phyloP scores from a whole-genome alignment of 768 basidiomycete species.

The Agaricus subrufescens region DNA sequence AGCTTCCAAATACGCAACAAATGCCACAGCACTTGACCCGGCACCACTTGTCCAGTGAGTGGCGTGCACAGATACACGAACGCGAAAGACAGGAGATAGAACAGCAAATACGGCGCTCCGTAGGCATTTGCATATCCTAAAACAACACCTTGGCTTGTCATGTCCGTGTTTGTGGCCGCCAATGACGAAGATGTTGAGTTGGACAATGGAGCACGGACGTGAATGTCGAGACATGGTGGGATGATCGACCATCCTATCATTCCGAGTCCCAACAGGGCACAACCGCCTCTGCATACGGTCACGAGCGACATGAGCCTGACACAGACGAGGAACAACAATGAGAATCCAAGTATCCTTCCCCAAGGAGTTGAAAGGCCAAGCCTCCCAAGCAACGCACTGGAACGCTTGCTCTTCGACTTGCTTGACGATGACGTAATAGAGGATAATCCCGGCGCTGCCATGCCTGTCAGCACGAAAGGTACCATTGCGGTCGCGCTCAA shows the following conservation, averaged over 20 bases:
- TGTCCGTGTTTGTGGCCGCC: slow-evolving; percentile 16
- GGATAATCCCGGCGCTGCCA: slow-evolving; percentile 23
- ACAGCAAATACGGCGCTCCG: slow-evolving; percentile 83
- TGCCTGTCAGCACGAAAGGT: slow-evolving; percentile 54
- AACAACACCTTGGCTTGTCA: slow-evolving; percentile 41
- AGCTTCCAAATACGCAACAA: slow-evolving; percentile 77
- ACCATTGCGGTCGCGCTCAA: slow-evolving; percentile 63
- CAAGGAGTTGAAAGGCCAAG: slow-evolving; percentile 58
- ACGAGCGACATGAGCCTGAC: slow-evolving; percentile 75
- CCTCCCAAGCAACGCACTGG: neutral
- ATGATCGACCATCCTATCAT: slow-evolving; percentile 66
- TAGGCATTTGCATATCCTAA: slow-evolving; percentile 88
- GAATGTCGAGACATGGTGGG: slow-evolving; percentile 72
- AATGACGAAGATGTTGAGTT: neutral
- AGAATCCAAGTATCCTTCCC: slow-evolving; percentile 72
- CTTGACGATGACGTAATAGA: neutral
- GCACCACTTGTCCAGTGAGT: slow-evolving; percentile 76
- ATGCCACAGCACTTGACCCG: slow-evolving; percentile 60
- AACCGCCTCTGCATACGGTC: slow-evolving; percentile 72
- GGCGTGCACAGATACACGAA: slow-evolving; percentile 66
- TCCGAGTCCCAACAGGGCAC: slow-evolving; percentile 46
- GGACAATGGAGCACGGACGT: slow-evolving; percentile 14
- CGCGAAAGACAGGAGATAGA: slow-evolving; percentile 65
- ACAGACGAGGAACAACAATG: slow-evolving; percentile 57
- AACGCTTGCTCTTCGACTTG: neutral